Evolutionary conservation across 225 moss, liverwort and hornwort genomes (phyloP), one percentile per base, ranked within the genome.

Genomic region (Marchantia paleacea): DNA sequence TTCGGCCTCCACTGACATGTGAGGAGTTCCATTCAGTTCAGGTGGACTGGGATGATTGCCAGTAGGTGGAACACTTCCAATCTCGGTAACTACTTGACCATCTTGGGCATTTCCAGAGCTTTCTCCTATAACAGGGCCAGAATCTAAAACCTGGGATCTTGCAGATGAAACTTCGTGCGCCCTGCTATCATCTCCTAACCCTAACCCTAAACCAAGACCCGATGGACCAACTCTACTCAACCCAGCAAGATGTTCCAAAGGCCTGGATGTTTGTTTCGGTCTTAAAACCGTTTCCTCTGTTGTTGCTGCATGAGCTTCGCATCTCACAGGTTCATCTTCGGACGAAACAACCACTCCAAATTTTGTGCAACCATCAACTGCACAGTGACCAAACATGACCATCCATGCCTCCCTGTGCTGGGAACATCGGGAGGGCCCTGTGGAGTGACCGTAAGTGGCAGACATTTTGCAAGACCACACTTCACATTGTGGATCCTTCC

Each of bases 391-490:
- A 14, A 82, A 82, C 77, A 82, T 12, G 25, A 82, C 82, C 82
- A 82, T 82, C 82, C 82, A 82, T 1, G 70, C 77, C 76, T 82
- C 82, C 26, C 82, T 57, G 50, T 82, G 82, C 70, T 69, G 67
- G 0, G 76, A 55, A 71, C 82, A 82, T 0, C 82, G 68, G 13
- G 82, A 82, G 2, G 82, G 82, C 14, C 82, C 82, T 8, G 82
- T 82, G 30, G 82, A 82, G 47, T 82, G 82, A 10, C 82, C 82
- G 69, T 77, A 82, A 28, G 76, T 82, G 55, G 82, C 82, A 16
- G 60, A 70, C 77, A 77, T 82, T 62, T 82, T 82, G 58, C 82
- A 82, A 1, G 82, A 82, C 82, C 82, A 82, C 22, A 82, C 77
- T 52, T 82, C 82, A 60, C 82, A 82, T 60, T 82, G 82, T 15